These are phyloP conservation scores for Psilocybe sp. DNA, from an alignment of 768 basidiomycete species.

Conservation along the genomic window DNA sequence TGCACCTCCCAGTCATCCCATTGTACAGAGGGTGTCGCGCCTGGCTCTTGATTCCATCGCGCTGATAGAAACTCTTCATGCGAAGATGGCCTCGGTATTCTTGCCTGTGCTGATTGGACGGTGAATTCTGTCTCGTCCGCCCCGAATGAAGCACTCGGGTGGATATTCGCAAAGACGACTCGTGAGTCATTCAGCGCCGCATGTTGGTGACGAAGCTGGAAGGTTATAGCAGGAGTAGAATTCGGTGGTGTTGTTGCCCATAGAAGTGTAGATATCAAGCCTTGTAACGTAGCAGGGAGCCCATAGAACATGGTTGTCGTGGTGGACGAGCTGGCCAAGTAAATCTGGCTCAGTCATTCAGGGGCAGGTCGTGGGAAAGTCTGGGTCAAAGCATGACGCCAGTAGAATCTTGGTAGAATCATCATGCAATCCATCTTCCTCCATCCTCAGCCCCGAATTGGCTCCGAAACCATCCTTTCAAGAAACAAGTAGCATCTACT, in stretches of 20 bases:
- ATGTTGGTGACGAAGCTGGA: slow-evolving; percentile 67
- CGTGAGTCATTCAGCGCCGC: slow-evolving; percentile 51
- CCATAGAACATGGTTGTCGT: slow-evolving; percentile 27
- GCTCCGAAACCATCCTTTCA: too few relatives aligned
- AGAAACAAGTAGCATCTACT: too few relatives aligned
- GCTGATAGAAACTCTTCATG: slow-evolving; percentile 33
- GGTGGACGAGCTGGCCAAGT: background rate
- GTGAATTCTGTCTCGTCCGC: slow-evolving; percentile 32
- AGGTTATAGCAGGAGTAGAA: slow-evolving; percentile 38
- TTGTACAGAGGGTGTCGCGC: slow-evolving; percentile 32
- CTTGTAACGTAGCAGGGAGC: slow-evolving; percentile 39
- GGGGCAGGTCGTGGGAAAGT: too few relatives aligned
- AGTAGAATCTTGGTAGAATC: too few relatives aligned
- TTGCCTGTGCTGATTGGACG: slow-evolving; percentile 36
- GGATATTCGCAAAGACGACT: slow-evolving; percentile 57
- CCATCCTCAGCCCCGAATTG: too few relatives aligned
- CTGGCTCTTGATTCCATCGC: slow-evolving; percentile 30
- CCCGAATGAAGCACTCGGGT: slow-evolving; percentile 20
- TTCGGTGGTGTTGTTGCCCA: slow-evolving; percentile 31
- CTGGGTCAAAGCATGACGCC: too few relatives aligned
- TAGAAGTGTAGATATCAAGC: slow-evolving; percentile 39
- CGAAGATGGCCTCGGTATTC: slow-evolving; percentile 48
- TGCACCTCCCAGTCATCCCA: slow-evolving; percentile 68
- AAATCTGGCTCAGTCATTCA: background rate
- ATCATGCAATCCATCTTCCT: too few relatives aligned